phyloP scores from a whole-genome alignment of 1,284 basidiomycete species.

The Tylopilus orsonianus region DNA sequence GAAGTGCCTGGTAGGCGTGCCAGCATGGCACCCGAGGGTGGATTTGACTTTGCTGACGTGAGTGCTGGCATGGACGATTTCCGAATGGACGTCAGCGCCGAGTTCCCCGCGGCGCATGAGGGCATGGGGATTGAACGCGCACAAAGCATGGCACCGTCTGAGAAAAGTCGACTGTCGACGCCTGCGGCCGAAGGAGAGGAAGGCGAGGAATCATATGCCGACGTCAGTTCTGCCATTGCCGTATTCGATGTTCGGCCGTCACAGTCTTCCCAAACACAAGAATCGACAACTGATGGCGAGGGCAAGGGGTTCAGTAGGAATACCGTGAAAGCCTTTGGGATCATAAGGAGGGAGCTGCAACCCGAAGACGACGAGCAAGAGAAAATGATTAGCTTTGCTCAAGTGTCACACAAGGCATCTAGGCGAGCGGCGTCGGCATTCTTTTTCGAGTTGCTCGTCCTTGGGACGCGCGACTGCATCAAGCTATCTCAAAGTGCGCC shows the following conservation, averaged over 20 bases:
- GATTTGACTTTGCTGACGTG: conserved; percentile 59
- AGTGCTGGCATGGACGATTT: conserved; percentile 58
- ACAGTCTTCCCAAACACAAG: conserved; percentile 46
- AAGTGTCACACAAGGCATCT: conserved; percentile 61
- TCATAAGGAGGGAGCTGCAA: conserved; percentile 78
- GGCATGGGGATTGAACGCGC: conserved; percentile 30
- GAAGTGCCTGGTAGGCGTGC: conserved; percentile 49
- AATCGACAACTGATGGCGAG: conserved; percentile 45
- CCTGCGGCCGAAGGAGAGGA: conserved; percentile 66
- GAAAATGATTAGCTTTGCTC: conserved; percentile 50
- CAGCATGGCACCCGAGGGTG: conserved; percentile 52
- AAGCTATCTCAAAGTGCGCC: conserved; percentile 71
- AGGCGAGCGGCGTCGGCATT: conserved; percentile 91
- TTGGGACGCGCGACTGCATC: conserved; percentile 90
- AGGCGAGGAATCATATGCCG: conserved; percentile 62
- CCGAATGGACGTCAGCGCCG: conserved; percentile 54
- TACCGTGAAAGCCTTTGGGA: conserved; percentile 84
- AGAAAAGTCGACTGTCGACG: conserved; percentile 66
- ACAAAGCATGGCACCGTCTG: conserved; percentile 45
- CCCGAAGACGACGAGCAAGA: conserved; percentile 62
- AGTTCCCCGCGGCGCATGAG: conserved; percentile 34
- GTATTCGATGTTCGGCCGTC: conserved; percentile 73
- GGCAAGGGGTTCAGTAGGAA: conserved; percentile 85
- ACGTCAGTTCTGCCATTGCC: conserved; percentile 75
- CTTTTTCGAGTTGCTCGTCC: conserved; percentile 96